A percentile compares a stretch with the other conserved stretches of the same genome.
These are phyloP conservation scores for Aspergillus avenaceus DNA, from an alignment of 495 filamentous ascomycete species.

Conservation along the genomic window DNA sequence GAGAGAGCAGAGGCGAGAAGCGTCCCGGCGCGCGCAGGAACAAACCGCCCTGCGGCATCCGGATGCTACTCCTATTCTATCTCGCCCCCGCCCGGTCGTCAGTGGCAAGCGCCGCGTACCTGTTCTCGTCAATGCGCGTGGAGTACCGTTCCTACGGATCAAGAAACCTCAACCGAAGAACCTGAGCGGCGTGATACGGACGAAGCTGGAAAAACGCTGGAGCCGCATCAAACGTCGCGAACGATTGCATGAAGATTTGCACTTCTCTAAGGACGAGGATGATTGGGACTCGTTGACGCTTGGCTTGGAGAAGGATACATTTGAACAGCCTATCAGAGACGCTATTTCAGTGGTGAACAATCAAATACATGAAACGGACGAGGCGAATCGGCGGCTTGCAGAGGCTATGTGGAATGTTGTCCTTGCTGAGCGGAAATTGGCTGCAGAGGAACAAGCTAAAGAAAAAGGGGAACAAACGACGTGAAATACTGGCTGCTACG, in stretches of 20 bases:
- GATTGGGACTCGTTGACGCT: slow-evolving; percentile 46
- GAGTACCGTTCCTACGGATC: slow-evolving; percentile 66
- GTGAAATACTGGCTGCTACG: too few relatives aligned
- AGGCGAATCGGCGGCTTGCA: slow-evolving; percentile 25
- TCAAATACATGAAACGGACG: slow-evolving; percentile 22
- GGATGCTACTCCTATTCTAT: slow-evolving; percentile 36
- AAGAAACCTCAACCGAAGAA: slow-evolving; percentile 62
- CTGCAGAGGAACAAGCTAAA: slow-evolving; percentile 27
- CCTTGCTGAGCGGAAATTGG: slow-evolving; percentile 35
- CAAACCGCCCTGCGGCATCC: slow-evolving; percentile 30
- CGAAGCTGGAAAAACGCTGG: slow-evolving; percentile 45
- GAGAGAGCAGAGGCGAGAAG: slow-evolving; percentile 24
- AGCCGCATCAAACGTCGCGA: slow-evolving; percentile 26
- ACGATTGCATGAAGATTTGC: slow-evolving; percentile 27
- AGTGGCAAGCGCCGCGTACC: slow-evolving; percentile 59
- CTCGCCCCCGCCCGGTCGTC: slow-evolving; percentile 40
- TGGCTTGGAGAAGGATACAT: slow-evolving; percentile 16
- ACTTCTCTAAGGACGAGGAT: slow-evolving; percentile 54
- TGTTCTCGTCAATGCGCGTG: slow-evolving; percentile 50
- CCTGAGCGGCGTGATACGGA: slow-evolving; percentile 53
- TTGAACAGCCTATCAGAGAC: slow-evolving; percentile 17
- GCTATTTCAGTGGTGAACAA: slow-evolving; percentile 15
- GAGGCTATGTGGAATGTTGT: slow-evolving; percentile 41
- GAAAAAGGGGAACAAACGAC: background rate
- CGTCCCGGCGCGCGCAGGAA: slow-evolving; percentile 22